These are phyloP conservation scores for Kazachstania taianensis DNA, from an alignment of 805 yeast genomes.

Conservation along the genomic window DNA sequence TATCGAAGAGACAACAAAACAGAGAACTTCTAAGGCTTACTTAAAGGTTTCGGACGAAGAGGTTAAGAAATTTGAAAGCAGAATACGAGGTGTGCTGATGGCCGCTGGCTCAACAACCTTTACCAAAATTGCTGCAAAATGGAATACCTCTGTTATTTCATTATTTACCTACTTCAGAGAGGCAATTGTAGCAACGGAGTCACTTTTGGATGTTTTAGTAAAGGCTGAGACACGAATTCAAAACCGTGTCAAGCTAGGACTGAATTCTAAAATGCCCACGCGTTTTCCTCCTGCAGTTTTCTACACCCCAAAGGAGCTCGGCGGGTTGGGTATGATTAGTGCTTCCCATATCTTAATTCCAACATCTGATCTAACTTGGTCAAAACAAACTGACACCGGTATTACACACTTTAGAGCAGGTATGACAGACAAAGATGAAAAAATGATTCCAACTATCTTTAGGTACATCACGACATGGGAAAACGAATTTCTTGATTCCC, in stretches of 20 bases:
- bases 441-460: constrained; percentile 85
- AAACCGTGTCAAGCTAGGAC: constrained; percentile 86
- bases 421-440: constrained; percentile 70
- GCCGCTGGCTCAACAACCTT: constrained; percentile 93
- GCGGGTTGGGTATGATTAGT: constrained; percentile 96
- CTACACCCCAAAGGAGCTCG: constrained; percentile 93
- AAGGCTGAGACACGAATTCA: constrained; percentile 90
- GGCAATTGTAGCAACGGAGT: constrained; percentile 76
- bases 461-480: constrained; percentile 95
- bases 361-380: constrained; percentile 83
- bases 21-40: constrained; percentile 80
- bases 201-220: constrained; percentile 70
- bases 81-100: constrained; percentile 85
- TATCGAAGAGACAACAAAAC: constrained; percentile 57
- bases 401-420: constrained; percentile 91
- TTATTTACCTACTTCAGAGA: constrained; percentile 86
- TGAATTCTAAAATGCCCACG: constrained; percentile 97
- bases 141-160: constrained; percentile 89
- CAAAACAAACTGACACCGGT: constrained; percentile 88
- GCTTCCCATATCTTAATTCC: constrained; percentile 95
- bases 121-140: constrained; percentile 84
- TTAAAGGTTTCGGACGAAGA: constrained; percentile 76
- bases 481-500: constrained; percentile 87
- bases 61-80: constrained; percentile 67
- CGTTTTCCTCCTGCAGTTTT: constrained; percentile 98